Percentiles rank a stretch among this genome's conserved stretches.
Conservation (phyloP, 805 yeast genomes). For the Zygoascus bituminiphila region DNA sequence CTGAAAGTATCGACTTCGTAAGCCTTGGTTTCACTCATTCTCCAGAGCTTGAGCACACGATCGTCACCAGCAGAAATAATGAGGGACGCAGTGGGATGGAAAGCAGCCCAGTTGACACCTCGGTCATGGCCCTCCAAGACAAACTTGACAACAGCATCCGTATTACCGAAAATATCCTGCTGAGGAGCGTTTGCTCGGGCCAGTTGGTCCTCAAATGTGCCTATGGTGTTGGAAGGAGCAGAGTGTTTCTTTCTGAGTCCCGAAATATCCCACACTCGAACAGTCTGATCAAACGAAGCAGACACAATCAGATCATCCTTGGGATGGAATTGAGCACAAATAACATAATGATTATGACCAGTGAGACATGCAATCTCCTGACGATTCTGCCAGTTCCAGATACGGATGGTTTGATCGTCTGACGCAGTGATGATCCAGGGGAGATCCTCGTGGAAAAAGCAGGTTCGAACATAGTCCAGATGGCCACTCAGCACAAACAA, state of each 20-base stretch:
- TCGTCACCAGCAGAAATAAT: slow-evolving; percentile 96
- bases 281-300: slow-evolving; percentile 96
- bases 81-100: slow-evolving; percentile 93
- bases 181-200: slow-evolving; percentile 49
- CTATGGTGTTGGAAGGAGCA: slow-evolving; percentile 40
- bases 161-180: slow-evolving; percentile 90
- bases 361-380: slow-evolving; percentile 95
- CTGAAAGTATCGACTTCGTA: slow-evolving; percentile 99
- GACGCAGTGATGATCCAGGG: slow-evolving; percentile 97
- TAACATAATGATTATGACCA: slow-evolving; percentile 96
- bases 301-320: slow-evolving; percentile 89
- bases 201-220: slow-evolving; percentile 37
- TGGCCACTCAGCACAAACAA: slow-evolving; percentile 88
- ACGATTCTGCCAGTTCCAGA: slow-evolving; percentile 99
- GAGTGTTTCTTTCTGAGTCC: slow-evolving; percentile 93
- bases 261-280: slow-evolving; percentile 96
- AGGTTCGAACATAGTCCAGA: slow-evolving; percentile 91
- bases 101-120: slow-evolving; percentile 97
- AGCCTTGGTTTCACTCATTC: slow-evolving; percentile 95
- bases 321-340: slow-evolving; percentile 98
- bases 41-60: slow-evolving; percentile 89
- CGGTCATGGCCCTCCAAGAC: slow-evolving; percentile 97
- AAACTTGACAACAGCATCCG: slow-evolving; percentile 89
- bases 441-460: slow-evolving; percentile 86
- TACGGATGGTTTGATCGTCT: slow-evolving; percentile 96